Evolutionary conservation across 805 yeast genomes (phyloP), one percentile per base, ranked within the genome.

Genomic region (Yarrowia hollandica): DNA sequence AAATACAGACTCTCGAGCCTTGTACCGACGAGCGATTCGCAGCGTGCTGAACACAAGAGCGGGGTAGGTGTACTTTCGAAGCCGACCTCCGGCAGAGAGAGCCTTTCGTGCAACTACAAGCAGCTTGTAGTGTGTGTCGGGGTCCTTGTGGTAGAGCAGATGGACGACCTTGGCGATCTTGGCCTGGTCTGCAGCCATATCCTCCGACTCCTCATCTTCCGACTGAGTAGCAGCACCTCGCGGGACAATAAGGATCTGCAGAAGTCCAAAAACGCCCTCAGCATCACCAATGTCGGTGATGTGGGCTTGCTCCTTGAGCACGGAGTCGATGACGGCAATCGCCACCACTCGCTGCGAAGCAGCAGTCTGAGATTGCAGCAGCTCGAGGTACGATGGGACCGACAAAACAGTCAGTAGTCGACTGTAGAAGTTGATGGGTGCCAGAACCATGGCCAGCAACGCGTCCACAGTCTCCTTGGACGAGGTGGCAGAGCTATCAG

Each of bases 1-100:
- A 31, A 58, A 66, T 56, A 44, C 63, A 56, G 60, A 64, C 54
- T 62, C 68, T 46, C 59, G 60, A 16, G 64, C 64, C 54, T 74
- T 68, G 44, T 77, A 74, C 46, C 78, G 75, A 64, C 88, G 79
- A 25, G 88, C 78, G 21, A 87, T 71, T 66, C 77, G 79, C 65
- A 90, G 75, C 18, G 84, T 79, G 55, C 77, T 77, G 56, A 83
- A 78, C 23, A 90, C 80, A 38, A 92, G 72, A 1, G 96, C 80
- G 4, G 96, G 96, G 68, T 84, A 88, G 0, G 94, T 85, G 68
- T 78, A 82, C 62, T 78, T 78, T 63, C 83, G 82, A 30, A 71
- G 74, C 15, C 52, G 63, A 1, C 78, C 77, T n/a, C 85, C 85
- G 31, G 78, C 78, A 55, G 77, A 71, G 57, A 88, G 75, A 38